Conservation (phyloP, 1,139 yeast genomes). For the Magnusiomyces tetraspermus region DNA sequence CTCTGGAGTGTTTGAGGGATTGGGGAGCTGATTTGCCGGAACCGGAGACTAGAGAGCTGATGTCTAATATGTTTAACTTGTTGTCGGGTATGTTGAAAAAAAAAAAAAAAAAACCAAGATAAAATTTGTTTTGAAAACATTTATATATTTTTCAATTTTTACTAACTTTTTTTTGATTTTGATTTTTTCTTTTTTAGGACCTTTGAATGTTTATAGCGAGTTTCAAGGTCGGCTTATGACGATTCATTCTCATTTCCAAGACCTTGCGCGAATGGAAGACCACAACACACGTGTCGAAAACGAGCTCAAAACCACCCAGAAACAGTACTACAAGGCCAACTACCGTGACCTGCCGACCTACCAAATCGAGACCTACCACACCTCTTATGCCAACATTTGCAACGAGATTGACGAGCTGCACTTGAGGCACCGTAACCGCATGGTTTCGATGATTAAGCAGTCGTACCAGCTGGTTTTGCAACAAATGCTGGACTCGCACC, state of each 20-base stretch:
- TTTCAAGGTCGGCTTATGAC: slow-evolving; percentile 7
- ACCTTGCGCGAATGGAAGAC: slow-evolving; percentile 11
- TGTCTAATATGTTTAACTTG: slow-evolving; percentile 10
- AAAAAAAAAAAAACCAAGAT: too few species aligned
- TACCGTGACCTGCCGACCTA: slow-evolving; percentile 13
- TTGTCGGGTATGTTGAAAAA: slow-evolving; percentile 6
- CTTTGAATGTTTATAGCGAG: slow-evolving; percentile 10
- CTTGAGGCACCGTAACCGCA: slow-evolving; percentile 12
- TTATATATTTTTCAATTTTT: background rate
- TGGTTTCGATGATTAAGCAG: slow-evolving; percentile 13
- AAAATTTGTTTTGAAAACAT: background rate
- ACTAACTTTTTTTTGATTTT: background rate
- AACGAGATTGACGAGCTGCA: slow-evolving; percentile 13
- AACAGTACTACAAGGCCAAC: slow-evolving; percentile 12
- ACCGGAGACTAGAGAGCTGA: slow-evolving; percentile 13
- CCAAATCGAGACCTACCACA: slow-evolving; percentile 13
- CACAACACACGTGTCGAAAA: slow-evolving; percentile 10
- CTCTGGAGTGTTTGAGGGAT: slow-evolving; percentile 7
- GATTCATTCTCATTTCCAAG: slow-evolving; percentile 10
- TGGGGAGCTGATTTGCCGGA: slow-evolving; percentile 14
- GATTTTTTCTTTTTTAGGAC: slow-evolving; percentile 1
- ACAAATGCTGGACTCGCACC: slow-evolving; percentile 12
- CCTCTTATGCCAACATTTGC: slow-evolving; percentile 10
- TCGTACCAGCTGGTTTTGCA: slow-evolving; percentile 10
- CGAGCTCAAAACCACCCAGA: slow-evolving; percentile 14